A percentile compares a stretch with the other conserved stretches of the same genome.
Conservation (phyloP, 2,329 filamentous ascomycete species). For the Aspergillus pseudonomiae region DNA sequence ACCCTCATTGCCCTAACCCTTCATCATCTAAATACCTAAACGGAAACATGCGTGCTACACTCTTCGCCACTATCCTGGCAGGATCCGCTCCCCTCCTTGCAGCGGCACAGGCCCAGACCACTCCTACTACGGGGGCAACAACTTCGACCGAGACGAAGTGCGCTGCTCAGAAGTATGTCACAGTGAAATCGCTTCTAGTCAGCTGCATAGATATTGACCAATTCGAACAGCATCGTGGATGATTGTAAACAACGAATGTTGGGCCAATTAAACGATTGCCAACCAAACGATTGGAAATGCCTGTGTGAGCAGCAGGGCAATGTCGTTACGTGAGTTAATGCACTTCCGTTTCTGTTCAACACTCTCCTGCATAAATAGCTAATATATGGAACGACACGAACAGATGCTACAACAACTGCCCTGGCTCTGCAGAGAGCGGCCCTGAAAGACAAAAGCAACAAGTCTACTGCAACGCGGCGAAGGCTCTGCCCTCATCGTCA, state of each 20-base stretch:
- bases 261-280: conserved; percentile 48
- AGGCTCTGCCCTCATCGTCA: conserved; percentile 29
- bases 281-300: conserved; percentile 57
- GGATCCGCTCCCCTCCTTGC: not conserved
- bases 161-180: conserved; percentile 22
- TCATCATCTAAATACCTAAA: not conserved
- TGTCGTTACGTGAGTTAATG: conserved; percentile 49
- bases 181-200: not conserved
- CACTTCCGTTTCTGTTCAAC: conserved; percentile 16
- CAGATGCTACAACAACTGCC: conserved; percentile 68
- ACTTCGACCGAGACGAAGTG: conserved; percentile 10
- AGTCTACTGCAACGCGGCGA: conserved; percentile 49
- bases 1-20: not conserved
- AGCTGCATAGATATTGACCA: not conserved
- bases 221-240: conserved; percentile 51
- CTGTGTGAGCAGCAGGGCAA: conserved; percentile 60
- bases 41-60: not conserved
- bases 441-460: conserved; percentile 33
- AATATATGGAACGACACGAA: not conserved
- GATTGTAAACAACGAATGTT: conserved; percentile 49
- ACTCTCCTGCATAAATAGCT: not conserved
- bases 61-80: not conserved
- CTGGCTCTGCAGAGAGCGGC: conserved; percentile 45
- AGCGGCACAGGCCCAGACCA: not conserved
- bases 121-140: not conserved